Base-by-base conservation (phyloP, 1,284 basidiomycete species). In the Puccinia horiana region DNA sequence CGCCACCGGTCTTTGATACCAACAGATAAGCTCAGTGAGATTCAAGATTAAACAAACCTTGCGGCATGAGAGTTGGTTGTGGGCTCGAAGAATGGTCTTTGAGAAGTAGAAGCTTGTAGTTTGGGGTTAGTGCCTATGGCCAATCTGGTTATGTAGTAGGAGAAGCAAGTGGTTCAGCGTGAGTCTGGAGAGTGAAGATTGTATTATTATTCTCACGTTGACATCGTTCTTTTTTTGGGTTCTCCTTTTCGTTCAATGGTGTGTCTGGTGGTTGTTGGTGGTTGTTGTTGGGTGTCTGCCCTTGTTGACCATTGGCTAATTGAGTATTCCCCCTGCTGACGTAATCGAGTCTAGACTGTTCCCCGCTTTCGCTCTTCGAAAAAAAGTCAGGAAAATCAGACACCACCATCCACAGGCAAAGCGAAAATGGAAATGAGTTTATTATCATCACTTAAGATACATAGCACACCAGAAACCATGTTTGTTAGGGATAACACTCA, bases 11-110 rank as follows among this genome's bases (percentile, higher is more conserved):
- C 16, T 54, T 54, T 74, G 37, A n/a, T n/a, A n/a, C n/a, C n/a
- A n/a, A n/a, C n/a, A n/a, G n/a, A n/a, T n/a, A n/a, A n/a, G n/a
- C n/a, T n/a, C 14, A 58, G 32, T 29, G 49, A 58, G 26, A 47
- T 18, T 9, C 20, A 16, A 74, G n/a, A n/a, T 29, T n/a, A 12
- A 49, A 35, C 69, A 12, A 26, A 81, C 78, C 78, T 56, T 20
- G 69, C 67, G 29, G 78, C 35, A 73, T 81, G 78, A 16, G 78
- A 73, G 29, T 42, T 74, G 26, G n/a, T 23, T 12, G 35, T 72
- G n/a, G 44, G 12, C 61, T 81, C 78, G 61, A 81, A 81, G 78
- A 73, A 81, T 26, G 78, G 78, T 63, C 47, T 35, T 26, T 37
- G 49, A 44, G 20, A 54, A 18, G 78, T 81, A 40, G 69, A 81